Percentiles rank a stretch among this genome's conserved stretches.
phyloP scores from a whole-genome alignment of 257 asterid species.

The Scutellaria baicalensis region DNA sequence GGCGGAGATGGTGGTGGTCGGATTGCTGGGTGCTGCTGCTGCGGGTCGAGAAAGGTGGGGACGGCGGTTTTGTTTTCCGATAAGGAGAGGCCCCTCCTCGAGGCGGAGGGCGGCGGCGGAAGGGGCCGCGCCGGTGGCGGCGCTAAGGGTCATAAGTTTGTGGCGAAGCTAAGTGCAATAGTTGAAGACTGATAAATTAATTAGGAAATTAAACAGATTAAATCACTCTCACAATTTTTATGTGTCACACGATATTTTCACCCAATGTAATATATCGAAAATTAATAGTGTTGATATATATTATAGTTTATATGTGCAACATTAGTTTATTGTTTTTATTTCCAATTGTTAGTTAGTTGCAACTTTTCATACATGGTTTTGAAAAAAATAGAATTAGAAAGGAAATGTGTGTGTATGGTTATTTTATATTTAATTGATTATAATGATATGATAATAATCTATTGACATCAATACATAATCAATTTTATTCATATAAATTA shows the following conservation, averaged over 20 bases:
- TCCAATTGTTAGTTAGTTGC: too few relatives aligned
- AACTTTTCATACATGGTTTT: too few relatives aligned
- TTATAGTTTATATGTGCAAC: too few relatives aligned
- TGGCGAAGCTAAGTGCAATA: conserved; percentile 44
- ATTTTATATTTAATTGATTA: too few relatives aligned
- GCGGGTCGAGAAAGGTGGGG: conserved; percentile 8
- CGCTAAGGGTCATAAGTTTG: conserved; percentile 33
- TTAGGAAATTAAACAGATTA: neutral
- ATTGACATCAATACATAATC: too few relatives aligned
- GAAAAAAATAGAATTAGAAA: too few relatives aligned
- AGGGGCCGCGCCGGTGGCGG: conserved; percentile 23
- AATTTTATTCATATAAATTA: too few relatives aligned
- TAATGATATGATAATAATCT: too few relatives aligned
- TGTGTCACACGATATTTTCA: neutral
- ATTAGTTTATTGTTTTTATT: too few relatives aligned
- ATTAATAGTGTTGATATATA: too few relatives aligned
- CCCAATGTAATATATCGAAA: neutral
- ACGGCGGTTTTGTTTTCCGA: conserved; percentile 18
- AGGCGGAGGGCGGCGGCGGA: conserved; percentile 16
- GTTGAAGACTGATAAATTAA: conserved; percentile 30
- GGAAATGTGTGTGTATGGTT: too few relatives aligned
- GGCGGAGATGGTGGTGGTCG: conserved; percentile 15
- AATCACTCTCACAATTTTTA: neutral
- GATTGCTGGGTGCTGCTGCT: conserved; percentile 25
- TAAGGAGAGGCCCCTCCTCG: conserved; percentile 26